Evolutionary conservation across 805 yeast genomes (phyloP).

Genomic region (Wickerhamiella cacticola): DNA sequence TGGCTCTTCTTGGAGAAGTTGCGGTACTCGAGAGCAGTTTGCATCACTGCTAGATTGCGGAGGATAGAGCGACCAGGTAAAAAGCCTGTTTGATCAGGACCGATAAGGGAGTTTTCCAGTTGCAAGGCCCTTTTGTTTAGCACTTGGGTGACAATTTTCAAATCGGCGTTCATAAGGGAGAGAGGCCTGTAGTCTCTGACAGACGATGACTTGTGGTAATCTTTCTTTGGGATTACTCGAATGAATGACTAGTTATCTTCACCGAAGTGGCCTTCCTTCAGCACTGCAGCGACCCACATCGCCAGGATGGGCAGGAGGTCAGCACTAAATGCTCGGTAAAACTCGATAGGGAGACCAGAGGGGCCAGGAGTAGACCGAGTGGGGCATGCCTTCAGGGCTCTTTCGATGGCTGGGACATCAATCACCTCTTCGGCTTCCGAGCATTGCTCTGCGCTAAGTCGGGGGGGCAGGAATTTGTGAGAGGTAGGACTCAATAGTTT

Average conservation of each 20-base stretch:
- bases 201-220: not conserved
- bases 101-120: not conserved
- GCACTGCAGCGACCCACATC: not conserved
- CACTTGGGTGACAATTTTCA: slow-evolving; percentile 3
- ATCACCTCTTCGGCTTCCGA: too few relatives aligned
- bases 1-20: not conserved
- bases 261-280: not conserved
- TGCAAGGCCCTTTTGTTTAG: not conserved
- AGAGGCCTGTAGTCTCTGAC: not conserved
- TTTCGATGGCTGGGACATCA: too few relatives aligned
- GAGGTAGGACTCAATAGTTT: too few relatives aligned
- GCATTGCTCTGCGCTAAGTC: too few relatives aligned
- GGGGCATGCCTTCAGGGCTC: too few relatives aligned
- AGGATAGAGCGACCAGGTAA: not conserved
- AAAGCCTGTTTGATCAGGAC: slow-evolving; percentile 7
- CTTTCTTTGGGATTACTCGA: not conserved
- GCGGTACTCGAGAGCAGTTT: not conserved
- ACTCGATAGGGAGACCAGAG: slow-evolving; percentile 3
- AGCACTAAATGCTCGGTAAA: not conserved
- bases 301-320: not conserved
- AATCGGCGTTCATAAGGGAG: not conserved
- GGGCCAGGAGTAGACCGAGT: not conserved
- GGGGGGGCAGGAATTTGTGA: too few relatives aligned
- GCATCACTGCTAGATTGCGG: not conserved
- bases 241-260: not conserved